Evolutionary conservation across 2,329 filamentous ascomycete genomes (phyloP).

Genomic region (Diaporthe ampelina): DNA sequence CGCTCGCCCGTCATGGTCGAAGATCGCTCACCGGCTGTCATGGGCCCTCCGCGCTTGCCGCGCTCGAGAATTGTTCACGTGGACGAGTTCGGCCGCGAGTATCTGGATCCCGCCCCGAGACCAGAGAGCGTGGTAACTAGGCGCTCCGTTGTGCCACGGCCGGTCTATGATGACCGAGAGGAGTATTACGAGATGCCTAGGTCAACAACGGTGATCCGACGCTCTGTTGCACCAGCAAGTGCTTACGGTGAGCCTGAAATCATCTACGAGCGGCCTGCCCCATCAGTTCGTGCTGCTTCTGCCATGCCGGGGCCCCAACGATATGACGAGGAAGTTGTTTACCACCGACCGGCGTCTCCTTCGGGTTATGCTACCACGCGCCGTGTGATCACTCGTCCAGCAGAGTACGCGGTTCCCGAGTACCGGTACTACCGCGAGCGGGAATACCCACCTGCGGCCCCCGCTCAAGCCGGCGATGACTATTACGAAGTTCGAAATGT

Average conservation of each 20-base stretch:
- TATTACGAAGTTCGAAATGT: slow-evolving; percentile 63
- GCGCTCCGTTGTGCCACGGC: slow-evolving; percentile 66
- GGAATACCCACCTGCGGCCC: slow-evolving; percentile 69
- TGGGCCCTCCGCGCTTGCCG: slow-evolving; percentile 65
- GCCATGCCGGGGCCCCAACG: slow-evolving; percentile 62
- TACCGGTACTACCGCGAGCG: slow-evolving; percentile 69
- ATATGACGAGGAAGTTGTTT: slow-evolving; percentile 63
- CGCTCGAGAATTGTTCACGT: slow-evolving; percentile 77
- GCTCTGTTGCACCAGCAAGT: slow-evolving; percentile 64
- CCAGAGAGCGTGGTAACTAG: slow-evolving; percentile 55
- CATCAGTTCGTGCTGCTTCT: slow-evolving; percentile 59
- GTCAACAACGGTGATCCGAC: slow-evolving; percentile 52
- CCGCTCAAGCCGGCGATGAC: slow-evolving; percentile 57
- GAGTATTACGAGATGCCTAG: slow-evolving; percentile 43
- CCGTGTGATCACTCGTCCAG: slow-evolving; percentile 72
- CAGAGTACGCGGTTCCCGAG: slow-evolving; percentile 66
- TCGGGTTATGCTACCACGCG: slow-evolving; percentile 61
- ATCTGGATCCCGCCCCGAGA: slow-evolving; percentile 68
- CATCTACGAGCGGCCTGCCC: slow-evolving; percentile 75
- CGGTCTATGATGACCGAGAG: slow-evolving; percentile 47
- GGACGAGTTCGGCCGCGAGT: slow-evolving; percentile 87
- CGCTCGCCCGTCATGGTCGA: slow-evolving; percentile 62
- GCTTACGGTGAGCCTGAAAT: slow-evolving; percentile 65
- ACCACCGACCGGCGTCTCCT: slow-evolving; percentile 68
- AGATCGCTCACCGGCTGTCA: slow-evolving; percentile 58